Conservation (phyloP, 257 asterid species). For the Solanum appendiculatum region DNA sequence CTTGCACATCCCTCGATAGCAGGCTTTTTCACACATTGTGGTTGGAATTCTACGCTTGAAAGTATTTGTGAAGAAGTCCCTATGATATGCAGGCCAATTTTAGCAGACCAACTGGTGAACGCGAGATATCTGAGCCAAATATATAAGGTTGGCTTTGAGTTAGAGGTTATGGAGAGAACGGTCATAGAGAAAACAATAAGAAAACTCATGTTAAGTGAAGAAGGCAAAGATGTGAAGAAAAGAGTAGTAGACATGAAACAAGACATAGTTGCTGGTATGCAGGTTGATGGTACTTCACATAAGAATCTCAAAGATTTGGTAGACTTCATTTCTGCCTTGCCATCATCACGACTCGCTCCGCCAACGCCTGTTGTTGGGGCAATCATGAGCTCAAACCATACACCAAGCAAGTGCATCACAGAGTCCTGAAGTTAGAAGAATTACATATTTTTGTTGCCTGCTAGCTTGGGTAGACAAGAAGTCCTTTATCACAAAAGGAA, state of each 20-base stretch:
- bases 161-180: conserved; percentile 11
- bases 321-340: neutral
- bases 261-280: conserved; percentile 10
- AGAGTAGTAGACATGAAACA: conserved; percentile 8
- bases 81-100: conserved; percentile 29
- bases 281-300: neutral
- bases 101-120: conserved; percentile 26
- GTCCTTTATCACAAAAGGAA: neutral
- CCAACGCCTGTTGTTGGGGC: neutral
- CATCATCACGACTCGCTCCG: neutral
- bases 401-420: neutral
- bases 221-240: conserved; percentile 6
- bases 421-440: neutral
- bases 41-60: conserved; percentile 47
- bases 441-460: neutral
- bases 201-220: conserved; percentile 15
- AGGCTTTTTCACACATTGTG: conserved; percentile 35
- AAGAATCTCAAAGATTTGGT: neutral
- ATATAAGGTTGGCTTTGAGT: conserved; percentile 21
- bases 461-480: neutral
- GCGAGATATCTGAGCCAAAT: conserved; percentile 20
- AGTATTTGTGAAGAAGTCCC: conserved; percentile 31
- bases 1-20: conserved; percentile 26
- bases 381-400: neutral
- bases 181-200: conserved; percentile 16